Conservation (phyloP, 2,329 filamentous ascomycete genomes). For the Trichophyton benhamiae region DNA sequence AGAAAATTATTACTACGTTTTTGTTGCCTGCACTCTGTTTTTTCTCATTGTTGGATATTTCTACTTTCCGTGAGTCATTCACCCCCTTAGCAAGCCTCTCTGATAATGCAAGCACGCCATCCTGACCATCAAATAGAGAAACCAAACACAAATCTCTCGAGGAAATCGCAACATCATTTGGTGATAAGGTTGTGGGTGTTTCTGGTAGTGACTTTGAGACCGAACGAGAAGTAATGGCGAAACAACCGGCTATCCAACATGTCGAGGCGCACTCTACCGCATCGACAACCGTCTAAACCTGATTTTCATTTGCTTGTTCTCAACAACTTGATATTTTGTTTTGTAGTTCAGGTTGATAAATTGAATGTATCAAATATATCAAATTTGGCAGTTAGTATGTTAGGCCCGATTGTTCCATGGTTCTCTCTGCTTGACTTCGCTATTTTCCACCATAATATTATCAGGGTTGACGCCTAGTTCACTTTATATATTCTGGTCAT, state of each 20-base stretch:
- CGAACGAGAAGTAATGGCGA: neutral
- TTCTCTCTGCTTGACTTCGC: too few species aligned
- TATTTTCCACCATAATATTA: neutral
- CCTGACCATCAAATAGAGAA: conserved; percentile 23
- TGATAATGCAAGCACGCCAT: too few species aligned
- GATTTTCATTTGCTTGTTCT: neutral
- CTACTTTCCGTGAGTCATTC: conserved; percentile 39
- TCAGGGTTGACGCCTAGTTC: neutral
- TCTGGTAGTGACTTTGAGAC: neutral
- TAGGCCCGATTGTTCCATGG: too few species aligned
- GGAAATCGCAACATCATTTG: conserved; percentile 39
- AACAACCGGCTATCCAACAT: neutral
- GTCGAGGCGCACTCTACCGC: neutral
- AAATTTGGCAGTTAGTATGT: too few species aligned
- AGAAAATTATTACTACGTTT: conserved; percentile 52
- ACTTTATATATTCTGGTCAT: neutral
- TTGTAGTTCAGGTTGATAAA: neutral
- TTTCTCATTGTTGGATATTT: conserved; percentile 43
- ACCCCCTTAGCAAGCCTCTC: neutral
- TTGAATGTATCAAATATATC: neutral
- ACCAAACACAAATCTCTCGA: conserved; percentile 39
- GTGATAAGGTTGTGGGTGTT: conserved; percentile 32
- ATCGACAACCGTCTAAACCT: neutral
- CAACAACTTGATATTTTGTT: too few species aligned
- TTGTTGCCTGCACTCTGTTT: conserved; percentile 41